These are phyloP conservation scores for Myxozyma lipomycoides DNA, from an alignment of 805 yeast species.

Conservation along the genomic window DNA sequence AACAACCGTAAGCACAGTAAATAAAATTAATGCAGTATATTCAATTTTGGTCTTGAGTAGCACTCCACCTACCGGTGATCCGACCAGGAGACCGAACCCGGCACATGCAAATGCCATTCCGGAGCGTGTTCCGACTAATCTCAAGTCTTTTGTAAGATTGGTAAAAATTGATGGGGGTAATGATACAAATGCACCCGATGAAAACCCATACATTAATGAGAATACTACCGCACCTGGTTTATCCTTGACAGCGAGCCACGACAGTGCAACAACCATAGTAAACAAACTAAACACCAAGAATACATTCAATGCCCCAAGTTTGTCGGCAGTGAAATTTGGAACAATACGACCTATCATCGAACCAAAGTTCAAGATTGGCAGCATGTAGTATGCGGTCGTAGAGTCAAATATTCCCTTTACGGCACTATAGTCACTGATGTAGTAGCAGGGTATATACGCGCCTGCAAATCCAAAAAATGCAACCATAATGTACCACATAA, in stretches of 20 bases:
- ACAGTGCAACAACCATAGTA: conserved; percentile 35
- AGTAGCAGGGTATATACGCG: conserved; percentile 36
- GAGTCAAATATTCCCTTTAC: conserved; percentile 19
- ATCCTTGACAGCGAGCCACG: conserved; percentile 38
- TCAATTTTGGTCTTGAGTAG: conserved; percentile 30
- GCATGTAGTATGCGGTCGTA: conserved; percentile 33
- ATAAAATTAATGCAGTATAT: conserved; percentile 11
- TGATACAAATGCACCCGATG: conserved; percentile 37
- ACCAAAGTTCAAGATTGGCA: conserved; percentile 38
- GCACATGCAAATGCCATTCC: conserved; percentile 57
- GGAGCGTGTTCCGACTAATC: conserved; percentile 44
- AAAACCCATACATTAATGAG: conserved; percentile 35
- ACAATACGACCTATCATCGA: conserved; percentile 49
- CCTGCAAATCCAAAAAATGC: conserved; percentile 34
- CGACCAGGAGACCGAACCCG: conserved; percentile 45
- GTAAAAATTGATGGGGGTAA: conserved; percentile 37
- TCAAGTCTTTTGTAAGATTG: conserved; percentile 29
- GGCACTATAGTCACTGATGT: conserved; percentile 33
- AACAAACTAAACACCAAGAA: conserved; percentile 35
- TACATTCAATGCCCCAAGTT: conserved; percentile 46
- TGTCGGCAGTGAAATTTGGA: conserved; percentile 49
- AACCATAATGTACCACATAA: conserved; percentile 31
- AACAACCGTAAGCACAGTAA: conserved; percentile 21
- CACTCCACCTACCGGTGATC: conserved; percentile 37
- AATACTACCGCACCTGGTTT: conserved; percentile 35